These are phyloP conservation scores for Canariomyces notabilis DNA, from an alignment of 2,329 filamentous ascomycete genomes.

Conservation along the genomic window DNA sequence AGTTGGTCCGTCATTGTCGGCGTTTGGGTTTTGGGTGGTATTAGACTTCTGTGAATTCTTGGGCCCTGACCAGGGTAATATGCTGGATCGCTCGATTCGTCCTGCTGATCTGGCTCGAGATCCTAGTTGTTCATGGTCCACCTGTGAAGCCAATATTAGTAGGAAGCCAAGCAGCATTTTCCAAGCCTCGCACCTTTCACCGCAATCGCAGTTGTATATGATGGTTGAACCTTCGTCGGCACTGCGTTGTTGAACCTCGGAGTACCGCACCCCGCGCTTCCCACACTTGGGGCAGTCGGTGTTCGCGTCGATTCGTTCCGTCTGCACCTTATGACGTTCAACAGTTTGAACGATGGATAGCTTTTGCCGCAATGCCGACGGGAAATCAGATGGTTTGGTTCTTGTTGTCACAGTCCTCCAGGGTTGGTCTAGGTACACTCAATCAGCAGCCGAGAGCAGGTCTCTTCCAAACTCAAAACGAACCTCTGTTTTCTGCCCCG, in stretches of 20 bases:
- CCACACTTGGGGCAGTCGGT: conserved; percentile 78
- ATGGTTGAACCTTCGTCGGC: conserved; percentile 94
- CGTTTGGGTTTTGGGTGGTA: conserved; percentile 15
- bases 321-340: conserved; percentile 70
- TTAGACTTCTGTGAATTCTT: conserved; percentile 7
- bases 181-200: conserved; percentile 61
- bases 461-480: conserved; percentile 8
- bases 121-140: conserved; percentile 28
- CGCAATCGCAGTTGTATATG: conserved; percentile 85
- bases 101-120: not conserved
- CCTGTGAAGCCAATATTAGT: conserved; percentile 17
- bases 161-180: not conserved
- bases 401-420: conserved; percentile 61
- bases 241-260: conserved; percentile 78
- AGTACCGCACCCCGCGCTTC: conserved; percentile 75
- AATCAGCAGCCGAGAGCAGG: conserved; percentile 8
- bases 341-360: conserved; percentile 81
- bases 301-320: conserved; percentile 57
- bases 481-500: conserved; percentile 79
- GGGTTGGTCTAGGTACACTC: conserved; percentile 17
- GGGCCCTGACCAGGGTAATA: too few relatives aligned
- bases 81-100: too few relatives aligned
- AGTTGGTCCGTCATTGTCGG: conserved; percentile 26
- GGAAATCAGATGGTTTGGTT: conserved; percentile 87
- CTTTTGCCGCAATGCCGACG: conserved; percentile 82